A percentile compares a stretch with the other conserved stretches of the same genome.
These are phyloP conservation scores for Rutidosis leptorrhynchoides DNA, from an alignment of 129 eudicot genomes.

Conservation along the genomic window DNA sequence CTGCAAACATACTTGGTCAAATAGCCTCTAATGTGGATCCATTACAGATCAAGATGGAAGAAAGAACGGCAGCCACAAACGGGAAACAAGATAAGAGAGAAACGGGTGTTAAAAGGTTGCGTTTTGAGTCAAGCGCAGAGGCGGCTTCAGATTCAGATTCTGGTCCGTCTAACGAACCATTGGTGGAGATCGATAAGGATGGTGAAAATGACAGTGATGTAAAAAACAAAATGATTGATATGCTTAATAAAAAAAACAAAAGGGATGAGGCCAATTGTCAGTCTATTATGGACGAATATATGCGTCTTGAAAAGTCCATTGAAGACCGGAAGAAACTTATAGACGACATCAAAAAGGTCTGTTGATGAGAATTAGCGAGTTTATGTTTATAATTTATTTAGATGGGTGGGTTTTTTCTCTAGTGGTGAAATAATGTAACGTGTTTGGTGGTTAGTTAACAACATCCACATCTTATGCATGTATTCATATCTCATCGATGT, in stretches of 20 bases:
- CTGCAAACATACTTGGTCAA: background rate
- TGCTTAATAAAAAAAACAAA: background rate
- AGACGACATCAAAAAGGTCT: background rate
- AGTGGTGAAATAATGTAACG: too few species aligned
- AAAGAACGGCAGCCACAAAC: background rate
- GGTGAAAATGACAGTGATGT: slow-evolving; percentile 6
- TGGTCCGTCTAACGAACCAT: slow-evolving; percentile 36
- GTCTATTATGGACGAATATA: background rate
- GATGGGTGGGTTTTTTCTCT: slow-evolving; percentile 26
- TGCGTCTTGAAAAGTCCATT: background rate
- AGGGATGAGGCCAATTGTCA: background rate
- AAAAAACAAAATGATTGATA: background rate
- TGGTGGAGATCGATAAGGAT: slow-evolving; percentile 40
- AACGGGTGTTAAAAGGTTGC: background rate
- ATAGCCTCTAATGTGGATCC: background rate
- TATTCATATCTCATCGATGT: too few species aligned
- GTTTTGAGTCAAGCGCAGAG: background rate
- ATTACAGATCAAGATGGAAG: background rate
- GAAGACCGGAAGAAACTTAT: background rate
- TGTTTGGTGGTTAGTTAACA: too few species aligned
- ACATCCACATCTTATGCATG: too few species aligned
- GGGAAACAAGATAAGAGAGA: background rate
- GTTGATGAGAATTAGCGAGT: slow-evolving; percentile 57
- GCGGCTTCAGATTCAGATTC: slow-evolving; percentile 38
- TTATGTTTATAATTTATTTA: too few species aligned